Base-by-base conservation (phyloP, 2,329 filamentous ascomycete genomes). In the Pseudocercospora cruenta region DNA sequence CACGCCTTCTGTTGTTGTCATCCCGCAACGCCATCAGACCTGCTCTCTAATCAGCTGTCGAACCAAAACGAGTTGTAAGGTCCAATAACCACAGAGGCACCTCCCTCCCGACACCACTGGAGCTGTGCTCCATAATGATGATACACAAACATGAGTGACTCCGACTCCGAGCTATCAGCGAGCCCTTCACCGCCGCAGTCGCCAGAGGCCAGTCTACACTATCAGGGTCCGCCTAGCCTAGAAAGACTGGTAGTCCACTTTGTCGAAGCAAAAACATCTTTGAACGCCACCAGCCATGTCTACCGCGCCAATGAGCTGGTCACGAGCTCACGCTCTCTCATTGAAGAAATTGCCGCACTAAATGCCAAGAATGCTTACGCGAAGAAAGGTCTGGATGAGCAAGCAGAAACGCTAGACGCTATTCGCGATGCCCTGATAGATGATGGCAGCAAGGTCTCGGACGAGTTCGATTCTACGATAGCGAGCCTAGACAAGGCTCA, bases 301-400 rank as follows among this genome's bases (percentile, higher is more conserved):
- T 90, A 92, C 76, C 91, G 92, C 66, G 94, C 93, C 70, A 94
- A 95, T 76, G 91, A 96, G 74, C 89, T 97, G 63, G 91, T 95
- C 53, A 92, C 88, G 21, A 84, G 87, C 14, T 92, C 93, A 4
- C 90, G 93, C 36, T 82, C 85, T 33, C 87, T 92, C 36, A 84
- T 97, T 70, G 92, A 96, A 75, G 90, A 95, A 71, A 90, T 89
- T 57, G 89, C 92, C 61, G 84, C 94, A 9, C 84, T 96, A 3
- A 86, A 86, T 22, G 82, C 82, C 5, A 82, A 81, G 73, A 84
- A 82, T 72, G 74, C 77, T 0, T 80, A 80, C 63, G 77, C 82
- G 28, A 69, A 78, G 24, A 76, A 78, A 57, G 79, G 80, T 14
- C 74, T 83, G 33, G 77, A 81, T 26, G 78, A 82, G 62, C 80